Evolutionary conservation across 805 yeast genomes (phyloP).

Genomic region (Candida tibetensis): DNA sequence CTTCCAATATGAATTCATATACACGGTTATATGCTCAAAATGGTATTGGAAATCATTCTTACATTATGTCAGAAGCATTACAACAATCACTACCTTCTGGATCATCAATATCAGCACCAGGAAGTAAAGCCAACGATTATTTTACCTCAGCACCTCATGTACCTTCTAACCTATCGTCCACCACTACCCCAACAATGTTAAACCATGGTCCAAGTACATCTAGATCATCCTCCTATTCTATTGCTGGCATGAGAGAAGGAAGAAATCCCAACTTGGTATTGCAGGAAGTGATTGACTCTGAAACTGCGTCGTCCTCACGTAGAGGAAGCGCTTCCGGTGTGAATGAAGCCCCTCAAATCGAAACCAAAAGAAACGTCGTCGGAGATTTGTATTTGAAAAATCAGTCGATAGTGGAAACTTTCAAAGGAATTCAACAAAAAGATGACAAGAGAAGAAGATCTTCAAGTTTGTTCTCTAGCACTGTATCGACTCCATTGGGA

Average conservation of each 20-base stretch:
- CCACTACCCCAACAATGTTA: slow-evolving; percentile 1
- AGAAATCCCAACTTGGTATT: slow-evolving; percentile 23
- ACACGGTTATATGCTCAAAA: slow-evolving; percentile 3
- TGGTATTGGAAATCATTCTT: slow-evolving; percentile 21
- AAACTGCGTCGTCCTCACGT: slow-evolving; percentile 18
- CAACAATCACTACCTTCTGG: slow-evolving; percentile 13
- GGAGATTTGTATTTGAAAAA: slow-evolving; percentile 43
- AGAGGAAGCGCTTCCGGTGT: slow-evolving; percentile 19
- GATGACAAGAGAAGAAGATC: slow-evolving; percentile 39
- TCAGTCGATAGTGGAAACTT: slow-evolving; percentile 41
- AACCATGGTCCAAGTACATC: slow-evolving; percentile 7
- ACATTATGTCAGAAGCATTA: slow-evolving; percentile 32
- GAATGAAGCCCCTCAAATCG: slow-evolving; percentile 42
- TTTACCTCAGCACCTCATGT: slow-evolving; percentile 12
- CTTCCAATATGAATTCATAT: slow-evolving; percentile 18
- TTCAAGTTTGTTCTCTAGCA: slow-evolving; percentile 23
- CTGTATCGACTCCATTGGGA: slow-evolving; percentile 12
- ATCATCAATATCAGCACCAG: neutral
- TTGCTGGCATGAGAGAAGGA: slow-evolving; percentile 29
- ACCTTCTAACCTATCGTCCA: slow-evolving; percentile 18
- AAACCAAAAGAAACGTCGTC: slow-evolving; percentile 44
- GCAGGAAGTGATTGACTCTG: slow-evolving; percentile 35
- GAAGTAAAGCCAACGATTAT: neutral
- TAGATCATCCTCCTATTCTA: slow-evolving; percentile 15
- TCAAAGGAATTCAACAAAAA: slow-evolving; percentile 40